Evolutionary conservation across 2,329 filamentous ascomycete species (phyloP).

Genomic region (Apiospora aurea): DNA sequence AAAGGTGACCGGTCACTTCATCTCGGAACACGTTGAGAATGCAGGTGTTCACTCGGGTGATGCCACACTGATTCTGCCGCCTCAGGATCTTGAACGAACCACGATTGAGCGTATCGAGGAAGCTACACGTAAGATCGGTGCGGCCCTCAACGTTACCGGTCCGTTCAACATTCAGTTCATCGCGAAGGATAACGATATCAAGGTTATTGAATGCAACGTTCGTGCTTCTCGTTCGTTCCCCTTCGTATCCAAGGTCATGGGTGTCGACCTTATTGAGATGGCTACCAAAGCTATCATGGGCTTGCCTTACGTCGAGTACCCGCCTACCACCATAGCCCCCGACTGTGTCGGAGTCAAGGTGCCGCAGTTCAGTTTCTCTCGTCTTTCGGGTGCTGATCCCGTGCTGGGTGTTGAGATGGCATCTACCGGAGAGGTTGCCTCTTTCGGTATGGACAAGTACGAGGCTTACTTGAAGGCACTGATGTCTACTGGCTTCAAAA

Average conservation of each 20-base stretch:
- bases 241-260: slow-evolving; percentile 98
- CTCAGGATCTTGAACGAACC: slow-evolving; percentile 88
- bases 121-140: slow-evolving; percentile 93
- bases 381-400: slow-evolving; percentile 93
- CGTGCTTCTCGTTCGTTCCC: slow-evolving; percentile 95
- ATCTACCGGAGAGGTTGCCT: slow-evolving; percentile 97
- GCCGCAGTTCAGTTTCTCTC: slow-evolving; percentile 98
- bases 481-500: slow-evolving; percentile 93
- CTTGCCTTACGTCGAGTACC: slow-evolving; percentile 82
- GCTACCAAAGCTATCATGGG: slow-evolving; percentile 96
- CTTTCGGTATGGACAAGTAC: slow-evolving; percentile 94
- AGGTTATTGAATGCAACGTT: slow-evolving; percentile 99
- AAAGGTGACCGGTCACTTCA: slow-evolving; percentile 90
- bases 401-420: slow-evolving; percentile 99
- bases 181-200: slow-evolving; percentile 99
- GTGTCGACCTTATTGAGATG: slow-evolving; percentile 97
- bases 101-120: slow-evolving; percentile 93
- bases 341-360: slow-evolving; percentile 97
- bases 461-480: slow-evolving; percentile 97
- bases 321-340: slow-evolving; percentile 74
- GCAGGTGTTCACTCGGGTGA: slow-evolving; percentile 98
- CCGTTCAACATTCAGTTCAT: slow-evolving; percentile 99
- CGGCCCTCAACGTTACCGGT: slow-evolving; percentile 92
- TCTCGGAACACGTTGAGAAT: slow-evolving; percentile 98
- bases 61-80: slow-evolving; percentile 91